Evolutionary conservation across 768 basidiomycete species (phyloP).

Genomic region (Pleurotus tuber-regium): DNA sequence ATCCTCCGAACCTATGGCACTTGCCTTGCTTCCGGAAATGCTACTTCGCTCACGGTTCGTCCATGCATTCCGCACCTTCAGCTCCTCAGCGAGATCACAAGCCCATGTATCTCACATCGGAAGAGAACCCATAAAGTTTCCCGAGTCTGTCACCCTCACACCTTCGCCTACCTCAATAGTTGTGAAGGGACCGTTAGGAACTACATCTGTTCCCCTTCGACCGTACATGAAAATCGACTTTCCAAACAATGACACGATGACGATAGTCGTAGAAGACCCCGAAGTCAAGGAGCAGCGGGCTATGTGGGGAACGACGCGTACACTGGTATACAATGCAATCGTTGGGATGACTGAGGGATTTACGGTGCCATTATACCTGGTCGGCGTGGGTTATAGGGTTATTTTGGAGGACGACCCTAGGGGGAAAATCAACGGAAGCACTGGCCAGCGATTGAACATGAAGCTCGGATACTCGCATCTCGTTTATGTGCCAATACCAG

Average conservation of each 20-base stretch:
- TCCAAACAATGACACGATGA: constrained; percentile 34
- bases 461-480: constrained; percentile 92
- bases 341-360: constrained; percentile 89
- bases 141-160: constrained; percentile 39
- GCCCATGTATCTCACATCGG: constrained; percentile 63
- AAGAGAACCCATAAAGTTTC: constrained; percentile 52
- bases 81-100: constrained; percentile 1
- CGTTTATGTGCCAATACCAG: constrained; percentile 79
- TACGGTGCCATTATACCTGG: constrained; percentile 78
- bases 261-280: constrained; percentile 62
- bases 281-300: constrained; percentile 74
- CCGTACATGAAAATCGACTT: constrained; percentile 45
- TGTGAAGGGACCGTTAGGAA: constrained; percentile 46
- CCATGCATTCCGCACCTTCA: constrained; percentile 5
- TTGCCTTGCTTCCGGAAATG: constrained; percentile 1
- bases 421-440: constrained; percentile 52
- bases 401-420: constrained; percentile 80
- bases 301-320: constrained; percentile 95
- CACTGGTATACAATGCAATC: constrained; percentile 87
- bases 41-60: constrained; percentile 3
- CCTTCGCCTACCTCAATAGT: constrained; percentile 36
- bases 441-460: constrained; percentile 75
- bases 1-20: too few relatives aligned
- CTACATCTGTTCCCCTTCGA: constrained; percentile 43
- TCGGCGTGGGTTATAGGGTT: constrained; percentile 94